Percentiles rank a stretch among this genome's conserved stretches.
Conservation (phyloP, 2,329 filamentous ascomycete genomes). For the Fusarium camptoceras region DNA sequence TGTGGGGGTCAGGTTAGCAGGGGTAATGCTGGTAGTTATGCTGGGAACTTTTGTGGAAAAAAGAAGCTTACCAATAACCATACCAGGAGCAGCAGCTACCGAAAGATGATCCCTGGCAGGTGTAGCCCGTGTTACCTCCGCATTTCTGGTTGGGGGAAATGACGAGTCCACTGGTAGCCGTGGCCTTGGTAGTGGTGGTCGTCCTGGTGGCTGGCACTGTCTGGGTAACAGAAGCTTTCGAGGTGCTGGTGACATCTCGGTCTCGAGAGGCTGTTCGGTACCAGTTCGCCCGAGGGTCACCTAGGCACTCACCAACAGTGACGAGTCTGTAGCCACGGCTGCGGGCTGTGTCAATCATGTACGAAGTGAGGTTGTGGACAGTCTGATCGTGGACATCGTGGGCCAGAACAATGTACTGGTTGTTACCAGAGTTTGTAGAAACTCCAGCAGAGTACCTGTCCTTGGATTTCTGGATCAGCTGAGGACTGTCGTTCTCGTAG, state of each 20-base stretch:
- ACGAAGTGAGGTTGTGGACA: slow-evolving; percentile 55
- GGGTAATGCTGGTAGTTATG: neutral
- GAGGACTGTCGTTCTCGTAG: slow-evolving; percentile 63
- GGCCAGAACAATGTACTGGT: slow-evolving; percentile 63
- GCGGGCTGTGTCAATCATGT: slow-evolving; percentile 57
- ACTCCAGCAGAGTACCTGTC: slow-evolving; percentile 51
- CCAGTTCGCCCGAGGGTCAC: slow-evolving; percentile 64
- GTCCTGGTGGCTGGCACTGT: slow-evolving; percentile 20
- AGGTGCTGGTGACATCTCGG: slow-evolving; percentile 20
- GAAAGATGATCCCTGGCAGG: slow-evolving; percentile 52
- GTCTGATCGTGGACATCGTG: slow-evolving; percentile 65
- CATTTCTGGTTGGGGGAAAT: slow-evolving; percentile 54
- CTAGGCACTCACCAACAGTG: slow-evolving; percentile 68
- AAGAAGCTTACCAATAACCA: slow-evolving; percentile 54
- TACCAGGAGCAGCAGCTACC: slow-evolving; percentile 57
- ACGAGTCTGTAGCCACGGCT: slow-evolving; percentile 60
- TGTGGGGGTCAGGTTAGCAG: slow-evolving; percentile 42
- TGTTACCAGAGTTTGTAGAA: slow-evolving; percentile 47
- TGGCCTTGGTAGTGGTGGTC: slow-evolving; percentile 26
- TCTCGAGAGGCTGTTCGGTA: slow-evolving; percentile 55
- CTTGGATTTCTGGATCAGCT: slow-evolving; percentile 62
- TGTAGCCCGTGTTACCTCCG: slow-evolving; percentile 51
- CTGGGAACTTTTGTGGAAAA: neutral
- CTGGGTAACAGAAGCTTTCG: slow-evolving; percentile 25
- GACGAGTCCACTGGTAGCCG: slow-evolving; percentile 35